phyloP scores from a whole-genome alignment of 768 basidiomycete genomes.

The Leccinum olivaceopallidum region DNA sequence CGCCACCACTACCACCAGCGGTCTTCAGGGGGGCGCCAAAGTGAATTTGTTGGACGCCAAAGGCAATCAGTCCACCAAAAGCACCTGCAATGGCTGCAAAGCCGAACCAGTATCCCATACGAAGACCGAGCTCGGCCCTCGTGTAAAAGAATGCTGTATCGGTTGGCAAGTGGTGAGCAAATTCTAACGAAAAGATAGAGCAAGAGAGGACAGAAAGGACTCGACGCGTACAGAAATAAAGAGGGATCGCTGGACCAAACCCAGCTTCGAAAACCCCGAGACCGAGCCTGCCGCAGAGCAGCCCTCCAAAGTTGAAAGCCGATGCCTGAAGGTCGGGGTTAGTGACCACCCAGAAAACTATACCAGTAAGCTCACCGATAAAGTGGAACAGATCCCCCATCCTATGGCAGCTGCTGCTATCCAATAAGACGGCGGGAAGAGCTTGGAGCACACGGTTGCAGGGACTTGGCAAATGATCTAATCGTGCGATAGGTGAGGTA shows the following conservation, averaged over 20 bases:
- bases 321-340: conserved; percentile 46
- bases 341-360: background rate
- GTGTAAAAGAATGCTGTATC: conserved; percentile 76
- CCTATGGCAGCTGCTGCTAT: conserved; percentile 64
- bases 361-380: conserved; percentile 50
- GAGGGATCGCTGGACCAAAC: conserved; percentile 74
- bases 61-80: conserved; percentile 83
- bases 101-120: conserved; percentile 82
- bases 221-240: conserved; percentile 66
- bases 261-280: conserved; percentile 80
- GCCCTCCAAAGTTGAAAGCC: conserved; percentile 57
- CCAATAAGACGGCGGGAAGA: conserved; percentile 68
- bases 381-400: conserved; percentile 75
- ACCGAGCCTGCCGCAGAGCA: conserved; percentile 57
- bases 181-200: background rate
- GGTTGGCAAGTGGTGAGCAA: background rate
- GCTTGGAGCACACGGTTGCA: conserved; percentile 63
- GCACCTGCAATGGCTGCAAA: conserved; percentile 85
- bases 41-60: conserved; percentile 73
- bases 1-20: conserved; percentile 25
- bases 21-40: conserved; percentile 27
- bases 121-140: conserved; percentile 67
- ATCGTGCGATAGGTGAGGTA: background rate
- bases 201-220: background rate
- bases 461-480: conserved; percentile 75